Base-by-base conservation (phyloP, 2,329 filamentous ascomycete genomes). In the Aspergillus caelatus region DNA sequence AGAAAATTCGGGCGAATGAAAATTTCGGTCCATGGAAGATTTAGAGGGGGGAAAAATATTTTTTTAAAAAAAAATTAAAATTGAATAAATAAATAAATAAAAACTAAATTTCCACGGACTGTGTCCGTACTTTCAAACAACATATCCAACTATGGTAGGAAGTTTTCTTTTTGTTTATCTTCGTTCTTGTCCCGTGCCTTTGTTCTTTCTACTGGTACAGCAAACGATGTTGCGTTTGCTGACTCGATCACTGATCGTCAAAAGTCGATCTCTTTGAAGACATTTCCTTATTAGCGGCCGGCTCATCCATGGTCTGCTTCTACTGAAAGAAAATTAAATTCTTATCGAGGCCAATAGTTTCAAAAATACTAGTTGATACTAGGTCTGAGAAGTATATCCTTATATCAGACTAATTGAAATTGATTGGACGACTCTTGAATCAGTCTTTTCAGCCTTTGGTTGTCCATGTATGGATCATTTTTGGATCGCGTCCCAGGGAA, bases 401-500 rank as follows among this genome's bases (percentile, higher is more conserved):
- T 54, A 36, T 36, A 55, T 39, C 7, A 26, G 36, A n/a, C 36
- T 46, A 39, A 36, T 34, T n/a, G 21, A 36, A 14, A 53, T 26
- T 60, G 58, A 55, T 60, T 60, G 58, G 58, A 23, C 26, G 16
- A 9, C 16, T 16, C 12, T 60, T 43, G 14, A 19, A 43, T 26
- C 46, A 53, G 19, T n/a, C 41, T 60, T 36, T 54, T 39, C 48
- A 39, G 41, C 32, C 30, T 54, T 21, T 59, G 28, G 48, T 32
- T 52, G 9, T 52, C 28, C 48, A 32, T 52, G 48, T 52, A 55
- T 26, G 26, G 26, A 26, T 55, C 52, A 41, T 19, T 55, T 36
- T 55, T 26, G n/a, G 19, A 36, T 23, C 34, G n/a, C n/a, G 39
- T 39, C 52, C 52, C 26, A 39, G 34, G 52, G n/a, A 55, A 34